Evolutionary conservation across 345 rosid genomes (phyloP).

Genomic region (Cardamine resedifolia): DNA sequence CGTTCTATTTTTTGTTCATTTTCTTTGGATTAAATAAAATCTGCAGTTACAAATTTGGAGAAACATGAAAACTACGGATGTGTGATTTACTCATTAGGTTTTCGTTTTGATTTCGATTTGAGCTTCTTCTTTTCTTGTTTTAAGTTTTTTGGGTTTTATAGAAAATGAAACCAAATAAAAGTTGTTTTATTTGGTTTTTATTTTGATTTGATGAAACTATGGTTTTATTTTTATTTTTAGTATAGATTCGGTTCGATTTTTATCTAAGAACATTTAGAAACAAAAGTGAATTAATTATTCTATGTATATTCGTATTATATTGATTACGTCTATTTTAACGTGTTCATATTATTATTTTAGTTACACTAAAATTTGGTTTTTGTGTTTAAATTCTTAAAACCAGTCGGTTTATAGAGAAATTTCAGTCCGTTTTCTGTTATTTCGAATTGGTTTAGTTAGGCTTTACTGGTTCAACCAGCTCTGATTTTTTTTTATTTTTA

Average conservation of each 20-base stretch:
- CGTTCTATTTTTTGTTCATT: not conserved
- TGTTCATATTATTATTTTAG: not conserved
- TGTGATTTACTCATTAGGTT: not conserved
- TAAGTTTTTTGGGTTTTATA: not conserved
- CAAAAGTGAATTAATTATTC: no score
- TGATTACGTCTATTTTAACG: no score
- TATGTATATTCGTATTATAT: no score
- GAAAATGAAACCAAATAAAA: not conserved
- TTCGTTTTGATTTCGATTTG: not conserved
- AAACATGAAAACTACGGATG: not conserved
- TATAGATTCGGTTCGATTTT: not conserved
- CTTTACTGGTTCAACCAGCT: not conserved
- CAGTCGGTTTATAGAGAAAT: not conserved
- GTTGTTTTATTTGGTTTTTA: not conserved
- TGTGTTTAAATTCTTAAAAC: not conserved
- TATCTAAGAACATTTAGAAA: not conserved
- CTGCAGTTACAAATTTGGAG: not conserved
- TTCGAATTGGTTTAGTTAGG: not conserved
- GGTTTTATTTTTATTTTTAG: not conserved
- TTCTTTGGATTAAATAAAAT: conserved; percentile 7
- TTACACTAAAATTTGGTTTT: not conserved
- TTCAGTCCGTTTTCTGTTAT: not conserved
- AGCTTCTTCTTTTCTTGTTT: not conserved
- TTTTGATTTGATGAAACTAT: not conserved
- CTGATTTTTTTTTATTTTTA: not conserved